Evolutionary conservation across 495 filamentous ascomycete species (phyloP).

Genomic region (Neurospora sublineolata): DNA sequence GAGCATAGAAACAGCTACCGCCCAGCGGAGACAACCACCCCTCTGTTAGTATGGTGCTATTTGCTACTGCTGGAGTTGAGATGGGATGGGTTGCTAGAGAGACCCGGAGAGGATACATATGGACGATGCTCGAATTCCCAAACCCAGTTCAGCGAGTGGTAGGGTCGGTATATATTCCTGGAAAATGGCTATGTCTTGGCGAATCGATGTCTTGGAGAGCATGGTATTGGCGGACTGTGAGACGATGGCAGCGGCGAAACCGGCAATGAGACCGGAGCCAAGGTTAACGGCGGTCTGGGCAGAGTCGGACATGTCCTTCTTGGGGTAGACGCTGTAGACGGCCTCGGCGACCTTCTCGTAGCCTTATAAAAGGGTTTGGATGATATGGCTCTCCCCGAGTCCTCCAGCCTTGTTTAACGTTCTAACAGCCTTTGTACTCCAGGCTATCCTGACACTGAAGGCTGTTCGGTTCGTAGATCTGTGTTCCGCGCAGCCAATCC

Average conservation of each 20-base stretch:
- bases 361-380: background rate
- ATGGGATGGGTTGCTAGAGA: background rate
- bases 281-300: slow-evolving; percentile 86
- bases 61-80: background rate
- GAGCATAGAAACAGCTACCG: background rate
- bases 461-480: background rate
- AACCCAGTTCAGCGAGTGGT: background rate
- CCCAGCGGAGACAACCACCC: background rate
- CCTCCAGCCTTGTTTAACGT: background rate
- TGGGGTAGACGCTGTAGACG: slow-evolving; percentile 63
- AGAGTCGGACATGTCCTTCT: slow-evolving; percentile 58
- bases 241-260: slow-evolving; percentile 92
- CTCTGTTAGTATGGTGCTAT: background rate
- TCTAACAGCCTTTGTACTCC: background rate
- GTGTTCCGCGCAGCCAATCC: slow-evolving; percentile 7
- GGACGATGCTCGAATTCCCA: background rate
- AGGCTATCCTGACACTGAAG: background rate
- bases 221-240: slow-evolving; percentile 99
- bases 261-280: slow-evolving; percentile 87
- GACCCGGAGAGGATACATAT: background rate
- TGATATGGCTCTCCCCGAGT: background rate
- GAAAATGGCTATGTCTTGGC: background rate
- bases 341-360: slow-evolving; percentile 52
- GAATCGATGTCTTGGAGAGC: slow-evolving; percentile 33
- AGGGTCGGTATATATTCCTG: background rate